Base-by-base conservation (phyloP, 805 yeast genomes). In the Metschnikowia henanensis region DNA sequence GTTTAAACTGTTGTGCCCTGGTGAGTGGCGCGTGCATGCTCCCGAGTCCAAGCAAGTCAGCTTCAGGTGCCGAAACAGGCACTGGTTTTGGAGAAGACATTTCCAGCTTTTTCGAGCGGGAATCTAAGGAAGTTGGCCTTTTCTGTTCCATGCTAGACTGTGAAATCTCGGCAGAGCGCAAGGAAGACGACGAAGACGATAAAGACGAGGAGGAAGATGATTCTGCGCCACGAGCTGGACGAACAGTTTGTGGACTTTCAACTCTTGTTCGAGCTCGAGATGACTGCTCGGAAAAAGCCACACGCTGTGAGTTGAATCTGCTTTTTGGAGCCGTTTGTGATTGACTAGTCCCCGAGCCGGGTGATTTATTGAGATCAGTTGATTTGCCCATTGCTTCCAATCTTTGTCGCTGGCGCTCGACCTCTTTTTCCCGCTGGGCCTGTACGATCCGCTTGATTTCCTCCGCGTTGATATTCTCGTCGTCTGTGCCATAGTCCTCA, bases 401-500 rank as follows among this genome's bases (percentile, higher is more conserved):
- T 32, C 70, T 50, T 18, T 58, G 54, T 40, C 55, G 61, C 20
- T 56, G 55, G 36, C 61, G 61, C 42, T 70, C 75, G 42, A 56
- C 59, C n/a, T 64, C 71, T 45, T 70, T 65, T 32, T 61, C 59
- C 29, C 50, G 56, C 45, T 72, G 79, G 7, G 52, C 38, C 35
- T 59, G 65, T 54, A 74, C 68, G 34, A 71, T 64, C 15, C 56
- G 51, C 31, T 65, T 62, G 50, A 74, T 72, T 36, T 70, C 71
- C 16, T 69, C 74, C 25, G 60, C 60, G 40, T 75, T 66, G 41
- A 75, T 64, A 44, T 76, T 75, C 13, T 73, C 79, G 12, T 73
- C 69, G 39, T 73, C 80, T 1, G 70, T 65, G 2, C 78, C 78
- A 43, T 73, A 77, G 23, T 76, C 61, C 17, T 67, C 72, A 30